Conservation (phyloP, 371 early-diverging fungal genomes). For the Syncephalastrum contaminatum region DNA sequence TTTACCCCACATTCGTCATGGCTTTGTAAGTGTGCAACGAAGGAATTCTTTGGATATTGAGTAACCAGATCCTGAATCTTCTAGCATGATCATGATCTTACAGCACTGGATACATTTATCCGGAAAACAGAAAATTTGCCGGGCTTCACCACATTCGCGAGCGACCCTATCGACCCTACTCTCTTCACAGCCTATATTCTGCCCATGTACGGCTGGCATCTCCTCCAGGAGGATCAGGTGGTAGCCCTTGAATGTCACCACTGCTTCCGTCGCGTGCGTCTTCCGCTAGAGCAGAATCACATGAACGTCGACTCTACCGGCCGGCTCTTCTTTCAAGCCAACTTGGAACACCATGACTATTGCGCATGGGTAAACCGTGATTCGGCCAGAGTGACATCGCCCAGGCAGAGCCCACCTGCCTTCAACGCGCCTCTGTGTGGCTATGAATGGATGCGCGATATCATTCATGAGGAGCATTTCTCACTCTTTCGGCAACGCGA, state of each 20-base stretch:
- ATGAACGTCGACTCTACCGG: neutral
- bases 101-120: slow-evolving; percentile 11
- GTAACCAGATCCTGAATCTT: too few species aligned
- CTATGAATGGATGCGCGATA: slow-evolving; percentile 12
- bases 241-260: slow-evolving; percentile 8
- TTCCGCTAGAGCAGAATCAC: neutral
- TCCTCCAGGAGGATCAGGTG: neutral
- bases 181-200: slow-evolving; percentile 8
- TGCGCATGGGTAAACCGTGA: slow-evolving; percentile 17
- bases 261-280: slow-evolving; percentile 12
- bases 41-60: too few species aligned
- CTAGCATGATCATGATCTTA: slow-evolving; percentile 7
- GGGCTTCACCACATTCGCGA: neutral
- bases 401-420: neutral
- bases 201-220: slow-evolving; percentile 18
- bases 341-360: slow-evolving; percentile 12
- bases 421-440: slow-evolving; percentile 4
- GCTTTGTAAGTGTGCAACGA: slow-evolving; percentile 12
- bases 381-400: slow-evolving; percentile 4
- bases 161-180: neutral
- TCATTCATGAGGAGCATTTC: slow-evolving; percentile 5
- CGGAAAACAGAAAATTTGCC: slow-evolving; percentile 3
- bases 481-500: slow-evolving; percentile 4
- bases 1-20: slow-evolving; percentile 11
- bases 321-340: slow-evolving; percentile 1